Evolutionary conservation across 2,329 filamentous ascomycete species (phyloP).

Genomic region (Aureobasidium lini): DNA sequence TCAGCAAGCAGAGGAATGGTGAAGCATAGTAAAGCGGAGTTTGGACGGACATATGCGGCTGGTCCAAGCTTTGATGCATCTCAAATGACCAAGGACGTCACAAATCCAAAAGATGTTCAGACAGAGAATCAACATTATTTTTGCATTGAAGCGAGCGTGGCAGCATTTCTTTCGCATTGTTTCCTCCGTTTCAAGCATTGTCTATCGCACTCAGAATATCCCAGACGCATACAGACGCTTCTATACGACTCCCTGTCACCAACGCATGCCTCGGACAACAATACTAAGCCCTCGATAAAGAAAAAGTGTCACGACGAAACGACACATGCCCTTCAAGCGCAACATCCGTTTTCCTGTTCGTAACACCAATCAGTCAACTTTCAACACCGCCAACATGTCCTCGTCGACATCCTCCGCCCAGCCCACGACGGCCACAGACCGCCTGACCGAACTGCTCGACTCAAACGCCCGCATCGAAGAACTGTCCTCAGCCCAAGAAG

Average conservation of each 20-base stretch:
- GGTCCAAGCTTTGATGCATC: not conserved
- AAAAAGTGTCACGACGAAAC: not conserved
- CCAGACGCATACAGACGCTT: not conserved
- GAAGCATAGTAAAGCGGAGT: not conserved
- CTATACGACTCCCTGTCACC: not conserved
- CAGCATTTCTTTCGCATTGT: not conserved
- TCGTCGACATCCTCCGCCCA: not conserved
- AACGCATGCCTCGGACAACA: conserved; percentile 16
- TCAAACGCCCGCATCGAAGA: conserved; percentile 26
- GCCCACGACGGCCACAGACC: conserved; percentile 14
- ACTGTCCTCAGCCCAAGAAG: conserved; percentile 23
- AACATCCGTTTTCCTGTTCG: not conserved
- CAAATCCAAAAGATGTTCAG: not conserved
- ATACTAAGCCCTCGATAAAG: conserved; percentile 15
- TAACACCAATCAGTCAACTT: conserved; percentile 9
- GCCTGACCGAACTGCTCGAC: conserved; percentile 23
- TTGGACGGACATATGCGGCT: not conserved
- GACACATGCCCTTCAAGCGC: conserved; percentile 1
- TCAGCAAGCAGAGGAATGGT: too few species aligned
- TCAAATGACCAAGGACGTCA: not conserved
- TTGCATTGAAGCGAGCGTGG: not conserved
- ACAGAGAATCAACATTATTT: not conserved
- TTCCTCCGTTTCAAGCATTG: not conserved
- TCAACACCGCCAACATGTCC: not conserved
- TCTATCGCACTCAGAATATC: not conserved